Conservation (phyloP, 345 rosid genomes). For the Reutealis trisperma region DNA sequence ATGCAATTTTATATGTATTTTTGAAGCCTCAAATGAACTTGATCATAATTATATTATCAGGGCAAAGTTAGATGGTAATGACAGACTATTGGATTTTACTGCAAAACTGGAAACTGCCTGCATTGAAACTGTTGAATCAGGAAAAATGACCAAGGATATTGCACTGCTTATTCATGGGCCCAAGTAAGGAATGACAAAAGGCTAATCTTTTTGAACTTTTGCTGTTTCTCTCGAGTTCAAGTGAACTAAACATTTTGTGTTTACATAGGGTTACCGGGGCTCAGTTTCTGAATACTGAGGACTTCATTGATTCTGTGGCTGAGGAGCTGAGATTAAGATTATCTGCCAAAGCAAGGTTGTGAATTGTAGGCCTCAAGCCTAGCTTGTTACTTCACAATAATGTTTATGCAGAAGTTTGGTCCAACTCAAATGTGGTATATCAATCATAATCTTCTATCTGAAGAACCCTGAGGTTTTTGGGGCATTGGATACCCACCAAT, state of each 20-base stretch:
- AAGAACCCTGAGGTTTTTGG: no score
- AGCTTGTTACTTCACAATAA: neutral
- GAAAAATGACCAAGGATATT: conserved; percentile 99
- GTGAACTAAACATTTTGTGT: neutral
- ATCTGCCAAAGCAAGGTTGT: conserved; percentile 38
- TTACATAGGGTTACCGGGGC: conserved; percentile 64
- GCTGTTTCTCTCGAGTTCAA: neutral
- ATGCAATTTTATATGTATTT: neutral
- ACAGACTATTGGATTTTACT: conserved; percentile 71
- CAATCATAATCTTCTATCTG: no score
- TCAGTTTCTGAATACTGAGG: conserved; percentile 79
- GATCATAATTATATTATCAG: conserved; percentile 34
- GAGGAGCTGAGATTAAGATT: conserved; percentile 64
- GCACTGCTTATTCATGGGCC: conserved; percentile 86
- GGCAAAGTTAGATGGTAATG: conserved; percentile 88
- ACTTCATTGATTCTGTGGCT: conserved; percentile 97
- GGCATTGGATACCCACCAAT: no score
- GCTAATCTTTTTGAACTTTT: neutral
- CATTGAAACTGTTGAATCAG: conserved; percentile 79
- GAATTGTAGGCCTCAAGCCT: neutral
- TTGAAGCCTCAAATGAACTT: neutral
- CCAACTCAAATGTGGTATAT: neutral
- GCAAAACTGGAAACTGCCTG: conserved; percentile 91
- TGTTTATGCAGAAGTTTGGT: neutral
- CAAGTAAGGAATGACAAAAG: conserved; percentile 40